Evolutionary conservation across 192 early-diverging fungal genomes (phyloP).

Genomic region (Pilaira anomala): DNA sequence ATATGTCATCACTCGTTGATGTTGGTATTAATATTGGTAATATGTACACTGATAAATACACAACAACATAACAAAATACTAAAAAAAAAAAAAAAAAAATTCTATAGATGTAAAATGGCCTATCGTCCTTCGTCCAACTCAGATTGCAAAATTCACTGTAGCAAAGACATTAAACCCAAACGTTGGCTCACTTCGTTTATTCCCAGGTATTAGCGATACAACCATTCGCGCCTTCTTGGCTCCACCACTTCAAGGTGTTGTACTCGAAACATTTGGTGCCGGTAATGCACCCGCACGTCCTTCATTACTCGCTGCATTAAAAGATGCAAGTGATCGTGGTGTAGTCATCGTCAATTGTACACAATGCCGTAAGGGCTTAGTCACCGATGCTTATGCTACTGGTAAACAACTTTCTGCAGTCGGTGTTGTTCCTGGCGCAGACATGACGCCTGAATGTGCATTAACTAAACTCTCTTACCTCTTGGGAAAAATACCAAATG

Average conservation of each 20-base stretch:
- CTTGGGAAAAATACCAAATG: slow-evolving; percentile 56
- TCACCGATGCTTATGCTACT: slow-evolving; percentile 89
- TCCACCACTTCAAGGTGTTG: slow-evolving; percentile 84
- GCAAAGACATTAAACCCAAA: slow-evolving; percentile 84
- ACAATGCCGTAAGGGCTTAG: slow-evolving; percentile 82
- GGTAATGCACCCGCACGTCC: slow-evolving; percentile 93
- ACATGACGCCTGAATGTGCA: slow-evolving; percentile 96
- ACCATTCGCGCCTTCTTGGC: slow-evolving; percentile 86
- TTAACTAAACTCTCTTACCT: slow-evolving; percentile 94
- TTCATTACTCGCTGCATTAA: slow-evolving; percentile 78
- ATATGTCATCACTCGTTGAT: slow-evolving; percentile 83
- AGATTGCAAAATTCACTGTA: slow-evolving; percentile 79
- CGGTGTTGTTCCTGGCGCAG: slow-evolving; percentile 84
- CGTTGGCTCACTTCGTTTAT: slow-evolving; percentile 86
- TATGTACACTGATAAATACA: too few relatives aligned
- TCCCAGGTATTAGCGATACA: slow-evolving; percentile 88
- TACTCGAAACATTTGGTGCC: slow-evolving; percentile 94
- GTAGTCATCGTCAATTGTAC: slow-evolving; percentile 97
- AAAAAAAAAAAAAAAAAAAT: too few relatives aligned
- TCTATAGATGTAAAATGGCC: slow-evolving; percentile 90
- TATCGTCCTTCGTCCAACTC: slow-evolving; percentile 79
- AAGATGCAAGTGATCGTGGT: slow-evolving; percentile 86
- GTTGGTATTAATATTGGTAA: slow-evolving; percentile 94
- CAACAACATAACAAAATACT: too few relatives aligned
- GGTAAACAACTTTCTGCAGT: slow-evolving; percentile 78